Conservation (phyloP, 495 filamentous ascomycete species). For the Aspergillus ellipticus region DNA sequence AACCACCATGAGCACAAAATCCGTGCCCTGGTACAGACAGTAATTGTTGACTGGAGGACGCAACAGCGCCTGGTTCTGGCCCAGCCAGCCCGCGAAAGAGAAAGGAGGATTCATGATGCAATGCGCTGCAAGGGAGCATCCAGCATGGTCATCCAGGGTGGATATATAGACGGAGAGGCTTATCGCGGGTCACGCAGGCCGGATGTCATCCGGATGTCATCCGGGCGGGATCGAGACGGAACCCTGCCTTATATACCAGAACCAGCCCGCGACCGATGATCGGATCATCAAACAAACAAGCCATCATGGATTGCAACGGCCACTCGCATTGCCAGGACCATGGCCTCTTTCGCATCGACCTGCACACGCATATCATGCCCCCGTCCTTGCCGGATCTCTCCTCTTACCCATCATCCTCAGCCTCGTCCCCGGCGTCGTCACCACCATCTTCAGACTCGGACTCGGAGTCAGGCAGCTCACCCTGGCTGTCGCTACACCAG, state of each 20-base stretch:
- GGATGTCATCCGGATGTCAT: slow-evolving; percentile 12
- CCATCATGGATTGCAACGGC: slow-evolving; percentile 6
- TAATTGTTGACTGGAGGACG: too few relatives aligned
- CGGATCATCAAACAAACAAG: background rate
- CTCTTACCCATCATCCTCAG: background rate
- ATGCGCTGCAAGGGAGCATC: too few relatives aligned
- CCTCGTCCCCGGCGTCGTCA: background rate
- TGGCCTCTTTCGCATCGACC: slow-evolving; percentile 17
- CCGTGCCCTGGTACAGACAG: too few relatives aligned
- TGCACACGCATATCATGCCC: slow-evolving; percentile 25
- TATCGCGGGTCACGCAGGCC: too few relatives aligned
- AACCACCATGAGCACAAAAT: too few relatives aligned
- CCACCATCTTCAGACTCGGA: background rate
- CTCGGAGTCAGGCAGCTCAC: background rate
- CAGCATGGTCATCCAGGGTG: too few relatives aligned
- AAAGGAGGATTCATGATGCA: too few relatives aligned
- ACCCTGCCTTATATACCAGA: background rate
- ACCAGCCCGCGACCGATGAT: too few relatives aligned
- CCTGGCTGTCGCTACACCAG: slow-evolving; percentile 15
- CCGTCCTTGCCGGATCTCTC: slow-evolving; percentile 20
- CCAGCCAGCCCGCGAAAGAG: too few relatives aligned
- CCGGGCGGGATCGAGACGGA: slow-evolving; percentile 14
- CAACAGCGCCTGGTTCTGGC: too few relatives aligned
- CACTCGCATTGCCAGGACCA: background rate
- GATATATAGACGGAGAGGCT: too few relatives aligned